These are phyloP conservation scores for Stemphylium vesicarium DNA, from an alignment of 2,329 filamentous ascomycete genomes.

Conservation along the genomic window DNA sequence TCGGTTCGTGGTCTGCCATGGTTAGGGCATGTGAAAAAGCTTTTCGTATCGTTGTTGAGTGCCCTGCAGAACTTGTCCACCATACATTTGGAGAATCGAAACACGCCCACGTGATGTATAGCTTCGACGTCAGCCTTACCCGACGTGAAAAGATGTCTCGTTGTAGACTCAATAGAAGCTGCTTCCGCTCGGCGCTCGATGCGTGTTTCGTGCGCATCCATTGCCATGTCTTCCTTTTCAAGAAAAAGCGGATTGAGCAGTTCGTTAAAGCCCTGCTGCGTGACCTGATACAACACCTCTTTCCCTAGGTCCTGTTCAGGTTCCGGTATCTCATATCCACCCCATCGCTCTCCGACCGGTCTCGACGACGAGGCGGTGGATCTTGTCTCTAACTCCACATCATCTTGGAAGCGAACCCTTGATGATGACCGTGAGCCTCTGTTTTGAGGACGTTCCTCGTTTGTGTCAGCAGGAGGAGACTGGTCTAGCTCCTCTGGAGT, in stretches of 20 bases:
- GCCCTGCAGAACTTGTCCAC: constrained; percentile 28
- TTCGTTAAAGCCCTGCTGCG: constrained; percentile 92
- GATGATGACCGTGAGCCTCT: constrained; percentile 73
- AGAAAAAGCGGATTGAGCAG: constrained; percentile 87
- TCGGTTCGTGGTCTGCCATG: constrained; percentile 7
- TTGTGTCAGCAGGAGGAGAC: constrained; percentile 27
- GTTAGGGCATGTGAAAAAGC: constrained; percentile 14
- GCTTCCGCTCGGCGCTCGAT: constrained; percentile 35
- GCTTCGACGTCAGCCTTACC: constrained; percentile 20
- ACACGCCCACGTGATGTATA: constrained; percentile 31
- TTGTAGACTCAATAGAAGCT: constrained; percentile 25
- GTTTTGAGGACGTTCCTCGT: background rate
- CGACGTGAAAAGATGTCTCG: constrained; percentile 22
- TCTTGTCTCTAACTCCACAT: constrained; percentile 71
- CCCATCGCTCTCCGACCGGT: constrained; percentile 72
- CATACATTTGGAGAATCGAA: constrained; percentile 35
- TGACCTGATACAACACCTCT: constrained; percentile 89
- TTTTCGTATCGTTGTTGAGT: constrained; percentile 14
- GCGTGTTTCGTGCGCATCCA: constrained; percentile 62
- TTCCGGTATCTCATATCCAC: constrained; percentile 77
- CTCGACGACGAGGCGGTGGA: constrained; percentile 77
- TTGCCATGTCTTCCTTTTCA: constrained; percentile 75
- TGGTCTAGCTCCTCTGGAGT: constrained; percentile 17
- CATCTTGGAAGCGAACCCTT: constrained; percentile 78
- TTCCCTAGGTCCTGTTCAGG: constrained; percentile 83